Conservation (phyloP, 352 stramenopile species). For the Poterioochromonas sp. region DNA sequence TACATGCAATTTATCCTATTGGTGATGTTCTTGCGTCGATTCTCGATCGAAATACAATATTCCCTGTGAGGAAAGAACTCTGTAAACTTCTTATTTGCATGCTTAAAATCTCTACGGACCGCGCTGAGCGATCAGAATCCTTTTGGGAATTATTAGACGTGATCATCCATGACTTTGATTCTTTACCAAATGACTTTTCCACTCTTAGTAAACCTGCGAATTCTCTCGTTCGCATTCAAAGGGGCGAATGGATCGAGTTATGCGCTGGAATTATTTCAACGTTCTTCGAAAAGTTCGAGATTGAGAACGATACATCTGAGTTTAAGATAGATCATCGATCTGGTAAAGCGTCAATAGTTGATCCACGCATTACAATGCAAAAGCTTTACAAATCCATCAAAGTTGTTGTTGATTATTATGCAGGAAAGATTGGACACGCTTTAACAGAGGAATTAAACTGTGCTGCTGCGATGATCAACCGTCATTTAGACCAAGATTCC, state of each 20-base stretch:
- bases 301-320: too few relatives aligned
- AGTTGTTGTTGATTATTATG: neutral
- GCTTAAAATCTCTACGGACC: neutral
- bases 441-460: neutral
- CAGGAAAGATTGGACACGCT: neutral
- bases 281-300: slow-evolving; percentile 18
- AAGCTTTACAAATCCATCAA: neutral
- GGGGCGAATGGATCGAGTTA: slow-evolving; percentile 17
- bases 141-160: slow-evolving; percentile 24
- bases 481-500: neutral
- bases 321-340: too few relatives aligned
- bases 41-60: slow-evolving; percentile 4
- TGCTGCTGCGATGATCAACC: neutral
- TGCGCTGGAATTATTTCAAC: neutral
- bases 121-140: slow-evolving; percentile 2
- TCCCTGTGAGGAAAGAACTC: neutral
- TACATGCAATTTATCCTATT: slow-evolving; percentile 26
- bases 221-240: neutral
- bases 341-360: neutral
- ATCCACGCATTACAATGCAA: neutral
- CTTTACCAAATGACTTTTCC: neutral
- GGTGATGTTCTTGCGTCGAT: neutral
- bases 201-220: neutral
- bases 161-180: neutral
- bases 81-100: neutral